A percentile compares a stretch with the other conserved stretches of the same genome.
These are phyloP conservation scores for Euphorbia tirucalli DNA, from an alignment of 345 rosid genomes.

Conservation along the genomic window DNA sequence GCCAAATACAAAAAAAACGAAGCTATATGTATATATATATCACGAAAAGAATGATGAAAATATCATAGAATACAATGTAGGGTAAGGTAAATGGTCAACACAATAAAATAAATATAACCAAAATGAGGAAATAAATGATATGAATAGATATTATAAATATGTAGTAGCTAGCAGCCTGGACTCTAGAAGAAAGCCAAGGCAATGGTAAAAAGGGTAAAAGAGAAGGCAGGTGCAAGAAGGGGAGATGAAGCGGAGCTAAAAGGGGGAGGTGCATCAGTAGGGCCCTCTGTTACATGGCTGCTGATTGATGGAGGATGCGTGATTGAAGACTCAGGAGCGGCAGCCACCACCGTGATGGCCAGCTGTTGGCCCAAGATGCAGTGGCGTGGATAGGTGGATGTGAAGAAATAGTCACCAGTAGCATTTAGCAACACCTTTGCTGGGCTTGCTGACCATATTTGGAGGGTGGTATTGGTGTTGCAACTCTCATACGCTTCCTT, in stretches of 20 bases:
- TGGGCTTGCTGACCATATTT: constrained; percentile 5
- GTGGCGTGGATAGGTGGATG: constrained; percentile 9
- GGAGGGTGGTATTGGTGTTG: constrained; percentile 6
- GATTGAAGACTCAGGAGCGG: too few relatives aligned
- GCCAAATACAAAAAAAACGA: too few relatives aligned
- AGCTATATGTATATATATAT: too few relatives aligned
- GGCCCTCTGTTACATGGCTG: background rate
- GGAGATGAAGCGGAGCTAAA: background rate
- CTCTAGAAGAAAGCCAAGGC: constrained; percentile 7
- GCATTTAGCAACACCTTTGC: background rate
- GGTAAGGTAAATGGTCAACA: too few relatives aligned
- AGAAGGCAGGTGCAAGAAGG: background rate
- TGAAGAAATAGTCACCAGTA: constrained; percentile 10
- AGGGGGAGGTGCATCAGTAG: background rate
- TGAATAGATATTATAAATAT: too few relatives aligned
- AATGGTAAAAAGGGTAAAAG: background rate
- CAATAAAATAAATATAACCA: background rate
- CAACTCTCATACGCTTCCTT: constrained; percentile 5
- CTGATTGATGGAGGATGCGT: constrained; percentile 6
- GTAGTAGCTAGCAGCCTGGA: too few relatives aligned
- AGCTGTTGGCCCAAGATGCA: constrained; percentile 11
- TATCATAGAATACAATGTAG: too few relatives aligned
- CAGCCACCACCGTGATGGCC: constrained; percentile 1
- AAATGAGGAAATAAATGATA: background rate
- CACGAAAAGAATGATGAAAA: too few relatives aligned